phyloP scores from a whole-genome alignment of 2,329 filamentous ascomycete species.

The Colletotrichum cereale region DNA sequence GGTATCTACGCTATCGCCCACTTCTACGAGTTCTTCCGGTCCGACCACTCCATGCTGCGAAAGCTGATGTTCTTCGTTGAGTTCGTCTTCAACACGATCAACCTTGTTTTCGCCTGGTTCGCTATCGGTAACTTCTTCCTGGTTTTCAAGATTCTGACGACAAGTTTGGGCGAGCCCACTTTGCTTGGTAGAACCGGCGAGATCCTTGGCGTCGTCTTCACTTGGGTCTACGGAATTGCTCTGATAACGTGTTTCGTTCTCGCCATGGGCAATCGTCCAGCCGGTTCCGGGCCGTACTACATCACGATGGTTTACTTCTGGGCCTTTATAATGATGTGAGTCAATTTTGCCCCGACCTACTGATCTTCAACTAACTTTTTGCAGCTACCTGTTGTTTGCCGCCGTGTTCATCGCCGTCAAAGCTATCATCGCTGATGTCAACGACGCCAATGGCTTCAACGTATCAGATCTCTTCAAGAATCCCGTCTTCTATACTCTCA shows the following conservation, averaged over 20 bases:
- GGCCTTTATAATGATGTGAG: constrained; percentile 92
- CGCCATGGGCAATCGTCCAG: constrained; percentile 92
- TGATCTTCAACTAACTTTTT: constrained; percentile 42
- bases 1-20: constrained; percentile 95
- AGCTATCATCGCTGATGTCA: constrained; percentile 81
- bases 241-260: constrained; percentile 96
- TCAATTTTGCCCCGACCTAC: constrained; percentile 38
- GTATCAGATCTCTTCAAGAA: constrained; percentile 85
- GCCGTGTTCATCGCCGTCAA: constrained; percentile 93
- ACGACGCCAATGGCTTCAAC: constrained; percentile 72
- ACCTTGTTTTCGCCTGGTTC: constrained; percentile 99
- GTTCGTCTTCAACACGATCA: constrained; percentile 93
- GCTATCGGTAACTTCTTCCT: constrained; percentile 99
- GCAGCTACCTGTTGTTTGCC: constrained; percentile 90
- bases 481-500: constrained; percentile 90
- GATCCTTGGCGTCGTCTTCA: constrained; percentile 89
- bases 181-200: constrained; percentile 83
- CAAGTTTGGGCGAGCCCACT: constrained; percentile 77
- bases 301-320: constrained; percentile 99
- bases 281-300: constrained; percentile 94
- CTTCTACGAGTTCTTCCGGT: constrained; percentile 96
- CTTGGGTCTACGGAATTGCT: constrained; percentile 94
- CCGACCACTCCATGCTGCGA: constrained; percentile 86
- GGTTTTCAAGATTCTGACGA: constrained; percentile 96
- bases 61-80: constrained; percentile 93